Base-by-base conservation (phyloP, 805 yeast species). In the Allodekkera sacchari region DNA sequence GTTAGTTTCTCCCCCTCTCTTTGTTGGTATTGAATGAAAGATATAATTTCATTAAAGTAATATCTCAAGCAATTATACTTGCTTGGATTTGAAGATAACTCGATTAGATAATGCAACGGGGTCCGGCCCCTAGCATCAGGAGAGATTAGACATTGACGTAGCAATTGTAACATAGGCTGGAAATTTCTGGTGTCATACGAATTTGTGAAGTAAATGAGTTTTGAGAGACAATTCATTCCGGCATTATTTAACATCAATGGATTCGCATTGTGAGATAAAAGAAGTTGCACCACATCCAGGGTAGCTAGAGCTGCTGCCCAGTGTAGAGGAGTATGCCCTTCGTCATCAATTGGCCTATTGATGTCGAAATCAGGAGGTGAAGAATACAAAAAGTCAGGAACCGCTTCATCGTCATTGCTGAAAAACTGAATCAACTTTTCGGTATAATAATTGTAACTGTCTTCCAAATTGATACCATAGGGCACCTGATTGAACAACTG, bases 261-360 rank as follows among this genome's bases (percentile, higher is more conserved):
- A 45, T 77, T 75, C 3, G 84, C 83, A 17, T 79, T 74, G 37
- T 75, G 66, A 5, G 60, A 53, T 14, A 80, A 43, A 18, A 82
- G 49, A 18, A 74, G 59, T 40, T 74, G 75, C 12, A 79, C 66
- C 38, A 81, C 61, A 6, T 68, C 64, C n/a, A 68, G 48, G 37
- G 77, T 71, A 1, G 83, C 89, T 75, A 83, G 70, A 0, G 92
- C 78, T 19, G 84, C 68, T 0, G 94, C 92, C 94, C 94, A 83
- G 52, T 83, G 94, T 33, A 83, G 62, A 1, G 87, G 73, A 0
- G 88, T 77, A 47, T 83, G 87, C 0, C 89, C 89, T 42, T 83
- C 92, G 37, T 74, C 75, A 46, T 83, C 94, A 14, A 83, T 75
- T 3, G 78, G 66, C 37, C 70, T 78, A 48, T 79, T 74, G 32